phyloP scores from a whole-genome alignment of 495 filamentous ascomycete species.

The Baudoinia panamericana region DNA sequence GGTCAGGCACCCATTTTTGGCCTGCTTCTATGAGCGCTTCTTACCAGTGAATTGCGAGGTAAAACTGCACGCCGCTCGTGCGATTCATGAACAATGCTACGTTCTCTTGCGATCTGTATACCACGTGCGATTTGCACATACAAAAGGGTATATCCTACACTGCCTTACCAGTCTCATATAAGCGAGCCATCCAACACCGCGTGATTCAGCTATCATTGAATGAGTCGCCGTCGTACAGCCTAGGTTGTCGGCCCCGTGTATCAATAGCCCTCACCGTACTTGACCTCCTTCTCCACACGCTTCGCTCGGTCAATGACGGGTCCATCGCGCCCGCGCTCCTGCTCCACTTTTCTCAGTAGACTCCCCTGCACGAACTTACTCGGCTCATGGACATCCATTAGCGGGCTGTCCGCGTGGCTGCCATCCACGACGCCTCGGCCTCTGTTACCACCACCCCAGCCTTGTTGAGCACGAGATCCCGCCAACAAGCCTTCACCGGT shows the following conservation, averaged over 20 bases:
- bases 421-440: slow-evolving; percentile 44
- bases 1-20: too few species aligned
- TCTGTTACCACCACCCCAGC: slow-evolving; percentile 24
- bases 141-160: slow-evolving; percentile 7
- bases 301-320: slow-evolving; percentile 27
- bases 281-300: slow-evolving; percentile 22
- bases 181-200: too few species aligned
- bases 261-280: slow-evolving; percentile 18
- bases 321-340: slow-evolving; percentile 12
- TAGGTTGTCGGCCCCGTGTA: too few species aligned
- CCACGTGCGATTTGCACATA: too few species aligned
- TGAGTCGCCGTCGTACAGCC: too few species aligned
- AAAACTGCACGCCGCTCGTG: too few species aligned
- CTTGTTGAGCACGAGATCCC: slow-evolving; percentile 11
- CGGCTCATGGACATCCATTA: slow-evolving; percentile 42
- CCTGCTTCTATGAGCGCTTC: too few species aligned
- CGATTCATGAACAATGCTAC: too few species aligned
- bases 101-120: too few species aligned
- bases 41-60: too few species aligned
- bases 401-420: slow-evolving; percentile 38
- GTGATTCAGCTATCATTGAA: too few species aligned
- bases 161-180: not conserved
- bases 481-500: slow-evolving; percentile 25
- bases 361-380: slow-evolving; percentile 44
- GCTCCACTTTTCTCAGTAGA: slow-evolving; percentile 33